A percentile compares a stretch with the other conserved stretches of the same genome.
Conservation (phyloP, 169 alveolate genomes). For the Plasmodium malariae region DNA sequence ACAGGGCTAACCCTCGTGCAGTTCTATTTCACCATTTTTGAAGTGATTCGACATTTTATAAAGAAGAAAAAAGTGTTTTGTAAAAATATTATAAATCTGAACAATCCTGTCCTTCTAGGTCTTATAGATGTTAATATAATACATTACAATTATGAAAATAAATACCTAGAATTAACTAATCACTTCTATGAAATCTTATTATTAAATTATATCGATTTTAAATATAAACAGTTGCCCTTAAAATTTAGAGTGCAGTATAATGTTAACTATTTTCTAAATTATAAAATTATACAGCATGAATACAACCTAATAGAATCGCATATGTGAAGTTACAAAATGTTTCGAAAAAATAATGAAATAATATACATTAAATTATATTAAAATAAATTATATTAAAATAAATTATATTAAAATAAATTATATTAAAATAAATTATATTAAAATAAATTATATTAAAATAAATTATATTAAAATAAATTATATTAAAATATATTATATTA, state of each 20-base stretch:
- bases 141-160: slow-evolving; percentile 39
- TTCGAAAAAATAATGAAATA: no score
- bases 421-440: no score
- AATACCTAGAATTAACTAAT: slow-evolving; percentile 39
- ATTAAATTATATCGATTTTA: slow-evolving; percentile 40
- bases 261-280: slow-evolving; percentile 82
- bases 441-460: no score
- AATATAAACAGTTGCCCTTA: slow-evolving; percentile 43
- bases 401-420: no score
- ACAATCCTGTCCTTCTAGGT: slow-evolving; percentile 52
- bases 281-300: slow-evolving; percentile 78
- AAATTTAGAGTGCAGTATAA: slow-evolving; percentile 76
- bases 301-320: slow-evolving; percentile 60
- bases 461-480: no score
- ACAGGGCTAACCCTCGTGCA: slow-evolving; percentile 24
- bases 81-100: slow-evolving; percentile 34
- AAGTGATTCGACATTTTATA: slow-evolving; percentile 45
- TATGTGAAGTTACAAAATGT: no score
- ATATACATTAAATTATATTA: no score
- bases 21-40: slow-evolving; percentile 59
- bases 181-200: slow-evolving; percentile 32
- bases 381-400: no score
- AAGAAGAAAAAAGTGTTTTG: slow-evolving; percentile 61
- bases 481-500: no score
- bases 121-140: slow-evolving; percentile 61